Evolutionary conservation across 148 eudicot species (phyloP), one percentile per base, ranked within the genome.

Genomic region (Camellia sinensis): DNA sequence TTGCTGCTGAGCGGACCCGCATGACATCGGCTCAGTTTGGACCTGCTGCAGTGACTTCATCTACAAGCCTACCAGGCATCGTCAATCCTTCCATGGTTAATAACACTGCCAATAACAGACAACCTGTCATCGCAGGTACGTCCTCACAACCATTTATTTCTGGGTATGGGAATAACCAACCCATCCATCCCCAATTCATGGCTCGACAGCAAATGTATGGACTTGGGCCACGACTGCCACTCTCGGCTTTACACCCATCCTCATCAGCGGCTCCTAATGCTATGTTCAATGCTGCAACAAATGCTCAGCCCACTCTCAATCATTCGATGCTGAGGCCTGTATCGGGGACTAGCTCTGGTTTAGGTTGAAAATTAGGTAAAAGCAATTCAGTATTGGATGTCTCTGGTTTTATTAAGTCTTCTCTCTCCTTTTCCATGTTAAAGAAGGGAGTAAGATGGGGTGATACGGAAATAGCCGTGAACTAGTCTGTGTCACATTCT

Each of bases 221-320:
- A 18, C 92, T 93, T 68, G 93, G 98, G 37, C 92, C 93, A 1
- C 90, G 97, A 59, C 85, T 91, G 65, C 97, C 98, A n/a, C 93
- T 90, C 53, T 90, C 97, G 18, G 92, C 97, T 70, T 88, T 93
- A 78, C 90, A 93, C 78, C 92, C 97, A 50, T 86, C 97, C 15
- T 81, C 97, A 2, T 86, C 97, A 10, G 82, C 85, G 37, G 68
- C 94, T 62, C 87, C 90, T 71, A 87, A 79, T 82, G 78, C 76
- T 48, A 82, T 89, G 91, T 93, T 88, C 68, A 85, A 83, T 72
- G 76, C 88, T 52, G 82, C 89, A 69, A 86, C 88, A 57, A 85
- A 88, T 79, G 81, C 90, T 41, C 95, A 90, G 87, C 69, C 92
- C 76, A 68, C 69, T 48, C 78, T 85, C 67, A 83, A 82, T 83